Evolutionary conservation across 345 rosid species (phyloP), one percentile per base, ranked within the genome.

Genomic region (Melaleuca quinquenervia): DNA sequence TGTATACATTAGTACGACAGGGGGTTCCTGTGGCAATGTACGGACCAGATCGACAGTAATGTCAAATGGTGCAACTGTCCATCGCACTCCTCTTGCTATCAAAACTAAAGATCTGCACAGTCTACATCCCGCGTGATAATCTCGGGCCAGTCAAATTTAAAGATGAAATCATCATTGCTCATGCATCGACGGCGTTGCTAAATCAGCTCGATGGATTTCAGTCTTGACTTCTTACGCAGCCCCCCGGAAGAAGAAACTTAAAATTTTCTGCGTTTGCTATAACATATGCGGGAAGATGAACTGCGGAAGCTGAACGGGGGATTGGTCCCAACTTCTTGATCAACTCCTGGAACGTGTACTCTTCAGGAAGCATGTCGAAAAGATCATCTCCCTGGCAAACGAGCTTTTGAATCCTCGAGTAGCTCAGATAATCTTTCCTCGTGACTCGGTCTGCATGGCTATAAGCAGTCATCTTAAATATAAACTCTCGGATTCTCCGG

Each of bases 361-460:
- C 96, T 85, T 97, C 98, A 0, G 98, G 99, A 18, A 97, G 94
- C 99, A 97, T 96, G 74, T 95, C 96, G 50, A 93, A 97, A 58
- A 95, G 94, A 86, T 95, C 95, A 58, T 92, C 92, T 29, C 98
- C 99, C 60, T 84, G 85, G 70, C 99, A 96, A 70, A 97, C 94
- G 58, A 87, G 87, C 70, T 53, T 92, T 90, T 96, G 98, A 86
- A 96, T 95, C 85, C 98, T 91, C 32, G 88, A 64, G 52, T 88
- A 84, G 87, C 91, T 89, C 64, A 96, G 84, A 85, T 91, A 93
- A 32, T 91, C 94, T 45, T 82, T 88, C 74, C 85, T 89, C 83
- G 48, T 92, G 24, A 94, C 99, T 85, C 99, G 92, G 52, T 96
- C 95, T 5, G 99, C 98, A 84, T 97, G 99, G 91, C 99, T 97